Evolutionary conservation across 805 yeast species (phyloP).

Genomic region (Ogataea pini): DNA sequence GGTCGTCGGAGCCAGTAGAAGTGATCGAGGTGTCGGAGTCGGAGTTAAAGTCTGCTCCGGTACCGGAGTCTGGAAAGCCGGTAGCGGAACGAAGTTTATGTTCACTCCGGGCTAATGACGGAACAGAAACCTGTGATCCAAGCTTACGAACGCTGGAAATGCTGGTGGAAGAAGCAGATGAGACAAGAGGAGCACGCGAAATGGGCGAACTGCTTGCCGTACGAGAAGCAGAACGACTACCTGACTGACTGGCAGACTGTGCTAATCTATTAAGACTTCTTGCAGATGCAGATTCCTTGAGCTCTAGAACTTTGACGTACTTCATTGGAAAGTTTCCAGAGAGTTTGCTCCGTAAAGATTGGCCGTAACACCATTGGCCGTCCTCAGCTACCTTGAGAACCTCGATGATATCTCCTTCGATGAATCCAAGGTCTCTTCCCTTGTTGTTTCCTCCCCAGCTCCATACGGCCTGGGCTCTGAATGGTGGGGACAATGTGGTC

Average conservation of each 20-base stretch:
- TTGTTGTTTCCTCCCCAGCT: slow-evolving; percentile 94
- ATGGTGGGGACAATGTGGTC: slow-evolving; percentile 19
- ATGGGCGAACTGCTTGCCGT: neutral
- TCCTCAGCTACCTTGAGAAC: slow-evolving; percentile 71
- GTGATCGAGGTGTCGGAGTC: slow-evolving; percentile 6
- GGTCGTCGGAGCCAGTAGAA: slow-evolving; percentile 15
- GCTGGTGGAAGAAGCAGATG: slow-evolving; percentile 23
- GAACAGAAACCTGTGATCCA: slow-evolving; percentile 18
- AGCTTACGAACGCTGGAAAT: slow-evolving; percentile 17
- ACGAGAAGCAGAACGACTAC: neutral
- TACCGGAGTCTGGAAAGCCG: slow-evolving; percentile 3
- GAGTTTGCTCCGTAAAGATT: slow-evolving; percentile 73
- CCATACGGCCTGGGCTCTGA: slow-evolving; percentile 58
- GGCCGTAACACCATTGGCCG: slow-evolving; percentile 92
- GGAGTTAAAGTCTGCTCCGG: slow-evolving; percentile 7
- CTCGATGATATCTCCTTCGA: slow-evolving; percentile 90
- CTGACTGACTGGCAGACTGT: slow-evolving; percentile 4
- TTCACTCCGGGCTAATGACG: slow-evolving; percentile 12
- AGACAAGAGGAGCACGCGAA: slow-evolving; percentile 11
- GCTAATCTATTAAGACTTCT: slow-evolving; percentile 11
- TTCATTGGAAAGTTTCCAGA: slow-evolving; percentile 88
- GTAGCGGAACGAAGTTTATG: neutral
- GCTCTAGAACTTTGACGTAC: slow-evolving; percentile 57
- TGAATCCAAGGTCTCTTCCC: slow-evolving; percentile 80
- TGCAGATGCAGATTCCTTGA: slow-evolving; percentile 13